Conservation (phyloP, 106 monocot genomes). For the Dactylorhiza incarnata region DNA sequence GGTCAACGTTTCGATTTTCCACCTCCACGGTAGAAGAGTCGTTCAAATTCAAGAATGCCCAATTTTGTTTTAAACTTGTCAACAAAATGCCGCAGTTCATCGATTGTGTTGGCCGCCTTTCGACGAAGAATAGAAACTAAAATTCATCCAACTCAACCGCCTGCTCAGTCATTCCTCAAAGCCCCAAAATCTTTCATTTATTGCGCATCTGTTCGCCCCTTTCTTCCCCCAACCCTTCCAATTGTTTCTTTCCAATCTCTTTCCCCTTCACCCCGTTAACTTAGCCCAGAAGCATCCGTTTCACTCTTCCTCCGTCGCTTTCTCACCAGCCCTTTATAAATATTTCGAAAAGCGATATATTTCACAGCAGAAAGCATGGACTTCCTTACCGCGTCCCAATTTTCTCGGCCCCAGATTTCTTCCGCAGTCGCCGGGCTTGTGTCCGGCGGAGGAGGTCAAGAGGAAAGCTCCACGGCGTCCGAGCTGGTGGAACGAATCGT, state of each 20-base stretch:
- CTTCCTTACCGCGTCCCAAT: neutral
- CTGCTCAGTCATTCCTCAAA: neutral
- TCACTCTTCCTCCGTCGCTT: neutral
- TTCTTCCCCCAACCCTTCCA: neutral
- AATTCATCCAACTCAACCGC: neutral
- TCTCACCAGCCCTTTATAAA: constrained; percentile 1
- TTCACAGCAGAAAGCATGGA: neutral
- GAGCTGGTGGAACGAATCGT: constrained; percentile 24
- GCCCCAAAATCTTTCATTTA: constrained; percentile 8
- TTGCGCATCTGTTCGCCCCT: neutral
- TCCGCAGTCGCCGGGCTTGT: neutral
- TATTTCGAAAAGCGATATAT: neutral
- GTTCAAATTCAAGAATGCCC: neutral
- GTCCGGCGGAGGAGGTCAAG: neutral
- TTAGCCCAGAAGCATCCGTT: neutral
- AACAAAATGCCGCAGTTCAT: neutral
- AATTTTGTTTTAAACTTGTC: neutral
- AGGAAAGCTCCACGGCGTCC: constrained; percentile 14
- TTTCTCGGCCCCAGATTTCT: constrained; percentile 1
- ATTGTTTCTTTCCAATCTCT: neutral
- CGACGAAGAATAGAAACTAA: neutral
- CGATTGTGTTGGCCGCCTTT: neutral
- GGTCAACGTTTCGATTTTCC: too few species aligned
- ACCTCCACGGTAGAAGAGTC: neutral
- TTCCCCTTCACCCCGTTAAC: neutral